Conservation (phyloP, 139 green algal species). For the Picochlorum costavermella region DNA sequence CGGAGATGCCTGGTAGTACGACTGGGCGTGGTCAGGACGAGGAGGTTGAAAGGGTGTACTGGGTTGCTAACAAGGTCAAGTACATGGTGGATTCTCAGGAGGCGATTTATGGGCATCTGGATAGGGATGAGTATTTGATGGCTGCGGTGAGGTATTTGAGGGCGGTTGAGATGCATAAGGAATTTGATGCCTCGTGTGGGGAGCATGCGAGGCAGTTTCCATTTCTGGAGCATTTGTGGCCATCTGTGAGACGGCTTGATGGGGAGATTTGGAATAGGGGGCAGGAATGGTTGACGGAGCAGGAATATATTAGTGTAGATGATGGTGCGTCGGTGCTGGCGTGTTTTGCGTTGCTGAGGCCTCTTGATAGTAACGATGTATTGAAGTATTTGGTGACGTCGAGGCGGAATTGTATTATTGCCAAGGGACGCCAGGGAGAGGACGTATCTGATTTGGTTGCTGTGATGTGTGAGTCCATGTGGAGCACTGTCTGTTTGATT, state of each 20-base stretch:
- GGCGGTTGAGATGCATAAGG: slow-evolving; percentile 57
- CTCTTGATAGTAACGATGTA: slow-evolving; percentile 26
- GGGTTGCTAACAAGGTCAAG: slow-evolving; percentile 77
- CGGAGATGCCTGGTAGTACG: neutral
- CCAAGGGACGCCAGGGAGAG: slow-evolving; percentile 18
- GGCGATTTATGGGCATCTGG: slow-evolving; percentile 90
- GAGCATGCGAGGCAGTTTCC: slow-evolving; percentile 58
- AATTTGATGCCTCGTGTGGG: slow-evolving; percentile 1
- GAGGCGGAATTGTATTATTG: slow-evolving; percentile 26
- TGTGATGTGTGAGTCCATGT: no score
- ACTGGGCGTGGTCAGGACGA: neutral
- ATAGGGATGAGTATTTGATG: slow-evolving; percentile 64
- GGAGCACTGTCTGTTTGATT: no score
- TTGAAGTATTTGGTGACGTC: slow-evolving; percentile 41
- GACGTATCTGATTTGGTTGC: neutral
- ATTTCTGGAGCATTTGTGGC: slow-evolving; percentile 83
- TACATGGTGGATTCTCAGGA: slow-evolving; percentile 95
- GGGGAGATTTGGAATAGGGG: slow-evolving; percentile 49
- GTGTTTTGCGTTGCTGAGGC: slow-evolving; percentile 19
- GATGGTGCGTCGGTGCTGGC: slow-evolving; percentile 8
- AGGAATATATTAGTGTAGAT: slow-evolving; percentile 1
- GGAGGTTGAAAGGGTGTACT: slow-evolving; percentile 42
- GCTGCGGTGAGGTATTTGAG: slow-evolving; percentile 70
- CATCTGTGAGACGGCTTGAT: slow-evolving; percentile 73
- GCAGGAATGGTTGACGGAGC: slow-evolving; percentile 25